phyloP scores from a whole-genome alignment of 2,329 filamentous ascomycete genomes.

The Zasmidium cellare region DNA sequence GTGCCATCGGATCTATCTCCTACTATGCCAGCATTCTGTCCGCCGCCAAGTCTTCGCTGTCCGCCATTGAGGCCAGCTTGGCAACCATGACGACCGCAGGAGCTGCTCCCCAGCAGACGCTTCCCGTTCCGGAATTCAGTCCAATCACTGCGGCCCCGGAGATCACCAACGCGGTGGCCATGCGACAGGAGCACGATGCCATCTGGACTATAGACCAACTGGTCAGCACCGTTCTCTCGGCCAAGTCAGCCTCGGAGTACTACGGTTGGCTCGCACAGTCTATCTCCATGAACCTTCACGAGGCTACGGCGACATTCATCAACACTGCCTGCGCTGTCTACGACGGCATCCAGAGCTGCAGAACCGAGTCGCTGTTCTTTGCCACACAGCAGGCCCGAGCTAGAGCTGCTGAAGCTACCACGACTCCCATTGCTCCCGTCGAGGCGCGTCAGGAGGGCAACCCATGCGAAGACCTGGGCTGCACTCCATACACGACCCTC shows the following conservation, averaged over 20 bases:
- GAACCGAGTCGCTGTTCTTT: not conserved
- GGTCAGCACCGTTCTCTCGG: not conserved
- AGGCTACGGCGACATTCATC: not conserved
- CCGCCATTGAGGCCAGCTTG: not conserved
- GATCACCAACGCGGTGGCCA: not conserved
- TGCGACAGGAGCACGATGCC: not conserved
- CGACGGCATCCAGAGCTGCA: not conserved
- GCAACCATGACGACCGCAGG: no score
- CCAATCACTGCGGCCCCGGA: not conserved
- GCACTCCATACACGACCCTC: no score
- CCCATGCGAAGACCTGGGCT: no score
- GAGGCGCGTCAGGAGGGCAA: no score
- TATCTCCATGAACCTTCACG: not conserved
- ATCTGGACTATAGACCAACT: not conserved
- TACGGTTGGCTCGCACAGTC: not conserved
- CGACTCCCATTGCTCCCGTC: not conserved
- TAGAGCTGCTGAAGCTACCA: no score
- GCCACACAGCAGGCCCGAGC: not conserved
- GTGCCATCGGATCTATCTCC: not conserved
- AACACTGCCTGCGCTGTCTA: not conserved
- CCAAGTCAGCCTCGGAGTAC: not conserved
- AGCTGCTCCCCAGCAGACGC: no score
- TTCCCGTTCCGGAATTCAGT: no score
- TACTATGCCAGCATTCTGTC: not conserved
- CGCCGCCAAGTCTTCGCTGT: not conserved